Conservation (phyloP, 2,329 filamentous ascomycete species). For the Fusarium caatingaense region DNA sequence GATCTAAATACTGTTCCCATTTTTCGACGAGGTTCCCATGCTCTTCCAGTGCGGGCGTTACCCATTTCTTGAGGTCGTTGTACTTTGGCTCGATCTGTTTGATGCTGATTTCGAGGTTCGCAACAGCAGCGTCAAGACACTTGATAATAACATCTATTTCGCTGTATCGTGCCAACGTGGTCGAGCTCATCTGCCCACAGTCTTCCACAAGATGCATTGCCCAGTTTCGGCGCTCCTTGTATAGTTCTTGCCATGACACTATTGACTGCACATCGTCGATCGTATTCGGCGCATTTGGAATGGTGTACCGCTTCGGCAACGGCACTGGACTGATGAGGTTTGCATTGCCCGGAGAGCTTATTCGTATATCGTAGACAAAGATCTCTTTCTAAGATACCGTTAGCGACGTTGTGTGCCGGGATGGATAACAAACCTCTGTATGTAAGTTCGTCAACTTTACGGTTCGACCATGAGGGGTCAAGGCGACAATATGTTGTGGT, state of each 20-base stretch:
- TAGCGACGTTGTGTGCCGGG: conserved; percentile 19
- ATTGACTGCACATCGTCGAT: conserved; percentile 83
- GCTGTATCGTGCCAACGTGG: conserved; percentile 72
- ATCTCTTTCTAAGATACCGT: conserved; percentile 75
- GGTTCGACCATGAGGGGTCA: conserved; percentile 86
- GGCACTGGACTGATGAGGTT: conserved; percentile 62
- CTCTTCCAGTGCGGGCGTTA: conserved; percentile 73
- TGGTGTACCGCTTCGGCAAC: conserved; percentile 65
- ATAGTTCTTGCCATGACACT: conserved; percentile 88
- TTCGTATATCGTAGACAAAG: conserved; percentile 89
- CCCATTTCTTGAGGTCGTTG: conserved; percentile 77
- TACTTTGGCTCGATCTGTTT: conserved; percentile 78
- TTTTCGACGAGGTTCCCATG: conserved; percentile 71
- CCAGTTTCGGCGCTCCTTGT: conserved; percentile 84
- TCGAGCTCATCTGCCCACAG: conserved; percentile 72
- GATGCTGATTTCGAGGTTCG: conserved; percentile 83
- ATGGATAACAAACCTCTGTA: conserved; percentile 70
- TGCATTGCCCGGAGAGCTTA: conserved; percentile 64
- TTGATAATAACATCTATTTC: conserved; percentile 82
- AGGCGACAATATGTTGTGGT: conserved; percentile 81
- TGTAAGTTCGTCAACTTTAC: conserved; percentile 84
- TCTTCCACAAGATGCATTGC: conserved; percentile 76
- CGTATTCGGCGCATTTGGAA: conserved; percentile 80
- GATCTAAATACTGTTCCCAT: conserved; percentile 76
- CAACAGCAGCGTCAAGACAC: conserved; percentile 85